These are phyloP conservation scores for Russula abietina DNA, from an alignment of 768 basidiomycete species.

Conservation along the genomic window DNA sequence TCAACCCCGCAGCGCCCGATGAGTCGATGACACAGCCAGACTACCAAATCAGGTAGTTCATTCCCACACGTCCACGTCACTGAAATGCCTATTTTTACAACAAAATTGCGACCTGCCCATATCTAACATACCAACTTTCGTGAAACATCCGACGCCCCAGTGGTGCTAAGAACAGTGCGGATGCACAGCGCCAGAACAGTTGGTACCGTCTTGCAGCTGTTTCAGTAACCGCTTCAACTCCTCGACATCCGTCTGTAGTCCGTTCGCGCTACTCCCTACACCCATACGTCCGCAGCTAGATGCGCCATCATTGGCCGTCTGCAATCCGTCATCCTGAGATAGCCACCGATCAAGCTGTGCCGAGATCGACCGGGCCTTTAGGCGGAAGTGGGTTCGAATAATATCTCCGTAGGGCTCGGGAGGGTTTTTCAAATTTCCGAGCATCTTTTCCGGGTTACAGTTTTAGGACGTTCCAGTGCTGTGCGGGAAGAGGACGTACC, in stretches of 20 bases:
- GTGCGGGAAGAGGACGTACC: conserved; percentile 37
- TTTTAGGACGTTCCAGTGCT: conserved; percentile 1
- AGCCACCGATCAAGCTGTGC: conserved; percentile 80
- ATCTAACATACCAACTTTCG: background rate
- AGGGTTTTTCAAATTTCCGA: conserved; percentile 72
- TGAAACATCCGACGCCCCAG: background rate
- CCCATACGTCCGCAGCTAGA: conserved; percentile 32
- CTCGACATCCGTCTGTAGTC: conserved; percentile 61
- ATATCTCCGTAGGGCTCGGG: conserved; percentile 84
- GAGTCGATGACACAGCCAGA: background rate
- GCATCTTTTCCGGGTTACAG: conserved; percentile 49
- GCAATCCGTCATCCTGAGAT: conserved; percentile 62
- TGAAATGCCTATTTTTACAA: background rate
- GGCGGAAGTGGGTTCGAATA: conserved; percentile 83
- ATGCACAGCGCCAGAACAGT: background rate
- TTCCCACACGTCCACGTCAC: background rate
- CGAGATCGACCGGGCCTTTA: conserved; percentile 68
- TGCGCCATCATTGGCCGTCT: conserved; percentile 52
- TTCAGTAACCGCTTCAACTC: conserved; percentile 60
- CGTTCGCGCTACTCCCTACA: conserved; percentile 47
- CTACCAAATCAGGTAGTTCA: background rate
- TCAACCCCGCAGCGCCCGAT: background rate
- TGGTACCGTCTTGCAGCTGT: conserved; percentile 28
- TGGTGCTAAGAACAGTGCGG: conserved; percentile 6
- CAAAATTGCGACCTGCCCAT: background rate